These are phyloP conservation scores for Xanthoparmelia taractica DNA, from an alignment of 495 filamentous ascomycete genomes.

Conservation along the genomic window DNA sequence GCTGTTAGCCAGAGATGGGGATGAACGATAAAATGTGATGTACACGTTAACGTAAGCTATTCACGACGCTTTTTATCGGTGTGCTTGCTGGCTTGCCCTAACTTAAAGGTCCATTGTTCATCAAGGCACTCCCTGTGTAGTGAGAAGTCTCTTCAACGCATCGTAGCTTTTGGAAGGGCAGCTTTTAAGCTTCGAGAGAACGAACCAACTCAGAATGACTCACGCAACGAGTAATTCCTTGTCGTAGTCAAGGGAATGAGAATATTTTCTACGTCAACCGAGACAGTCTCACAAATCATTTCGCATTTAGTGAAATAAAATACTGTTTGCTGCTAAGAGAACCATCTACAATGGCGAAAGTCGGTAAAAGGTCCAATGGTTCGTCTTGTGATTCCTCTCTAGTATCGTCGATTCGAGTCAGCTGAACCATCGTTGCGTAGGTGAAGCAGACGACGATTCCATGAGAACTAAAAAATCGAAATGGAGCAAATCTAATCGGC, in stretches of 20 bases:
- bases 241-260: neutral
- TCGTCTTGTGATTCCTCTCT: neutral
- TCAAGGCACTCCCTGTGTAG: neutral
- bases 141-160: neutral
- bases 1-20: slow-evolving; percentile 4
- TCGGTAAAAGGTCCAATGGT: slow-evolving; percentile 14
- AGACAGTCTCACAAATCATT: neutral
- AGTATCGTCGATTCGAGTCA: neutral
- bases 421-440: neutral
- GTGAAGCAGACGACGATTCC: slow-evolving; percentile 2
- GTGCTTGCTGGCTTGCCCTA: neutral
- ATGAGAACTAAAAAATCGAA: slow-evolving; percentile 6
- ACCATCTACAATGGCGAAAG: slow-evolving; percentile 5
- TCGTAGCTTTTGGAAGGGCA: neutral
- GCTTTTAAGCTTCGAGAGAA: neutral
- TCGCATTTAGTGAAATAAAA: neutral
- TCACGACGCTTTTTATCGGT: neutral
- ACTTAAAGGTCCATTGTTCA: neutral
- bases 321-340: neutral
- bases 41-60: neutral
- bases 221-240: neutral
- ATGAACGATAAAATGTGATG: neutral
- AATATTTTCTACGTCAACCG: neutral
- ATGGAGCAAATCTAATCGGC: neutral
- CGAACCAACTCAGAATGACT: neutral